Evolutionary conservation across 2,329 filamentous ascomycete genomes (phyloP), one percentile per base, ranked within the genome.

Genomic region (Venturia oleaginea): DNA sequence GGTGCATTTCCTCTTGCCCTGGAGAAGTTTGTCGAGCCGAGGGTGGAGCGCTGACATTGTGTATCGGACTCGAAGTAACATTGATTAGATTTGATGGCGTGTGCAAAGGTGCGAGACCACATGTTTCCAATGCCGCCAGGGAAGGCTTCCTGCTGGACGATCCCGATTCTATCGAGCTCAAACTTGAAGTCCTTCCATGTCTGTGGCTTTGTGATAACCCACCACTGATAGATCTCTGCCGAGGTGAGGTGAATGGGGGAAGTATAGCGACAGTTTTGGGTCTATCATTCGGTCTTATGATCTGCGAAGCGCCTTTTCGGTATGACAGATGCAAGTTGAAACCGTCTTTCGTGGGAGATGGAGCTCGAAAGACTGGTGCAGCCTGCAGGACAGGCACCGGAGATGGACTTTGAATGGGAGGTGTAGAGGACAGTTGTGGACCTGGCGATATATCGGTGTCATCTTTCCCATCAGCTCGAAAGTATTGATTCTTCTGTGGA

Each of bases 401-500:
- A 22, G 64, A 62, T 8, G 62, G 17, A 22, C 3, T 32, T 6
- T 37, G 19, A 24, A 74, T 71, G 42, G 67, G 73, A 32, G 67
- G 66, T 24, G 46, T 51, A 22, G 71, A 74, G 22, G 54, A 37
- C 19, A 64, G 17, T 48, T 46, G 17, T 65, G 68, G 13, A 66
- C 66, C 19, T 70, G 71, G 27, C 61, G 63, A 55, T 24, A 79
- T 8, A 54, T 51, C 51, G 13, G 55, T 80, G 66, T 64, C 27
- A 5, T 86, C 82, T 2, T 83, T 82, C 37, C 86, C 86, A 73
- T 90, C 89, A 66, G 87, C 89, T 72, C 91, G 89, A 73, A 92
- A 86, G 78, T 92, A 91, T 72, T 89, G 64, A 11, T 32, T 40
- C 64, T 65, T 90, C 37, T 73, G 72, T 7, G 70, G 62, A 22